A percentile compares a stretch with the other conserved stretches of the same genome.
phyloP scores from a whole-genome alignment of 2,329 filamentous ascomycete species.

The Verticillium nubilum region DNA sequence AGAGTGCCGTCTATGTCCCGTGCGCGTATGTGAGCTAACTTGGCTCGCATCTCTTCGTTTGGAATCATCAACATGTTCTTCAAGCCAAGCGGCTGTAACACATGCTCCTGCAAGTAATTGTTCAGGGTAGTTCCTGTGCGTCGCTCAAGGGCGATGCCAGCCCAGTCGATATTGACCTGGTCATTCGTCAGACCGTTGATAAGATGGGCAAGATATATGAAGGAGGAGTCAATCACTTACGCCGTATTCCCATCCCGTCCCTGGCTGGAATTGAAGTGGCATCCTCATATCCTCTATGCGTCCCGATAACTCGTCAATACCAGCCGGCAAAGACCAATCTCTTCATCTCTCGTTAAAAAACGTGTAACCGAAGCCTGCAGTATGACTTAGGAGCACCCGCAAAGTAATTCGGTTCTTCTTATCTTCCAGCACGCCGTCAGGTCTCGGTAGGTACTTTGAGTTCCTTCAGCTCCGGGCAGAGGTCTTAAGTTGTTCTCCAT shows the following conservation, averaged over 20 bases:
- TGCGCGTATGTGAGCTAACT: conserved; percentile 1
- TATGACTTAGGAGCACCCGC: conserved; percentile 46
- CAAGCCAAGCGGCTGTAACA: conserved; percentile 39
- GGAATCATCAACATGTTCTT: conserved; percentile 32
- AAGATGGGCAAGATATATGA: background rate
- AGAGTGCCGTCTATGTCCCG: background rate
- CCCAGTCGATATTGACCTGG: conserved; percentile 40
- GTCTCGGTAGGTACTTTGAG: conserved; percentile 46
- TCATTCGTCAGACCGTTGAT: background rate
- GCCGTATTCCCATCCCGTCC: conserved; percentile 43
- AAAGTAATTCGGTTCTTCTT: conserved; percentile 36
- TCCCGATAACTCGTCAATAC: conserved; percentile 3
- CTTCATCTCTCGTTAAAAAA: conserved; percentile 21
- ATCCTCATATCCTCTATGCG: conserved; percentile 28
- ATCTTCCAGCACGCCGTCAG: conserved; percentile 28
- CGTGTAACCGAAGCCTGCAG: conserved; percentile 39
- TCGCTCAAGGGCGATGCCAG: conserved; percentile 42
- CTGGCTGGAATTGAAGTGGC: conserved; percentile 45
- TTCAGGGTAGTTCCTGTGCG: conserved; percentile 35
- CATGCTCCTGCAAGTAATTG: conserved; percentile 34
- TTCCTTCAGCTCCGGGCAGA: conserved; percentile 36
- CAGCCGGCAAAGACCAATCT: background rate
- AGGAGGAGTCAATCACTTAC: conserved; percentile 4
- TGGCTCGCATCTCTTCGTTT: background rate
- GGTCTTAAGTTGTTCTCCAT: conserved; percentile 31